phyloP scores from a whole-genome alignment of 2,329 filamentous ascomycete genomes.

The Botrytis aclada region DNA sequence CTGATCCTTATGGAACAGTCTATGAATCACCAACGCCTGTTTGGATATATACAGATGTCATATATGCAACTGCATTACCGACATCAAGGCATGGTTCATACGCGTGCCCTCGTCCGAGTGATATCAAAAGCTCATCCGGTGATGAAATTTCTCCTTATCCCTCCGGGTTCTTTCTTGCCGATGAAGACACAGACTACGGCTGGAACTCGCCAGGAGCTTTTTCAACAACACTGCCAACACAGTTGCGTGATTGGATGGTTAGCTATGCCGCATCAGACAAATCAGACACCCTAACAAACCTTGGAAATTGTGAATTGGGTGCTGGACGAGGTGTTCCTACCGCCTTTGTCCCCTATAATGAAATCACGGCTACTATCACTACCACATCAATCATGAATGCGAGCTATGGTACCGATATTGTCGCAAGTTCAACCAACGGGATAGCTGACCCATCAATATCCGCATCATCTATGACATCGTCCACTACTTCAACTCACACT shows the following conservation, averaged over 20 bases:
- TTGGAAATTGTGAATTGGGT: conserved; percentile 20
- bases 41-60: conserved; percentile 18
- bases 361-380: conserved; percentile 8
- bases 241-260: conserved; percentile 22
- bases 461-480: not conserved
- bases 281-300: not conserved
- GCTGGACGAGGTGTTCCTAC: conserved; percentile 20
- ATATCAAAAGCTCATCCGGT: not conserved
- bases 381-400: conserved; percentile 21
- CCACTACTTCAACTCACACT: not conserved
- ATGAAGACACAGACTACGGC: conserved; percentile 10
- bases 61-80: conserved; percentile 10
- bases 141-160: conserved; percentile 20
- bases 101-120: conserved; percentile 11
- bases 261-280: conserved; percentile 12
- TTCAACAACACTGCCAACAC: conserved; percentile 14
- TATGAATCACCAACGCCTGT: conserved; percentile 24
- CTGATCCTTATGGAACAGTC: conserved; percentile 24
- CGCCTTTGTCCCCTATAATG: conserved; percentile 23
- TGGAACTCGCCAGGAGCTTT: conserved; percentile 15
- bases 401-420: not conserved
- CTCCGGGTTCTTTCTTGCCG: conserved; percentile 19
- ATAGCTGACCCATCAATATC: not conserved
- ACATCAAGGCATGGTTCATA: not conserved
- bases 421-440: not conserved